Percentiles rank a stretch among this genome's conserved stretches.
phyloP scores from a whole-genome alignment of 371 early-diverging fungal genomes.

The Mortierella sp. region DNA sequence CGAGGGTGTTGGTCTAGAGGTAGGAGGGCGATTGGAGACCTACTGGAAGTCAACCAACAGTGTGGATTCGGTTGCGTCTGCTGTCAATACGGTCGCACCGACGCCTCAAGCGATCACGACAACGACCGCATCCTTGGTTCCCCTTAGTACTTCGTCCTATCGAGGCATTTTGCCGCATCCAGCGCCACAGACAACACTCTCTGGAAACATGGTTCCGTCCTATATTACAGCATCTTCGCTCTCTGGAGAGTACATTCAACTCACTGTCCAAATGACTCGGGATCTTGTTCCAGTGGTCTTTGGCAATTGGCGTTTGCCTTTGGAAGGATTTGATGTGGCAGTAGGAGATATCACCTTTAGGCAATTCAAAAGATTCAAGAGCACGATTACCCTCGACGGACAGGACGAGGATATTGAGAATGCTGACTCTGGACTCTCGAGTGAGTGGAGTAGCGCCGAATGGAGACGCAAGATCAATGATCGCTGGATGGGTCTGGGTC shows the following conservation, averaged over 20 bases:
- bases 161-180: constrained; percentile 36
- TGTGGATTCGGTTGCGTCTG: constrained; percentile 44
- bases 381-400: constrained; percentile 8
- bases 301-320: constrained; percentile 73
- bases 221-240: constrained; percentile 85
- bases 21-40: constrained; percentile 94
- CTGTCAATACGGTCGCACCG: constrained; percentile 24
- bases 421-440: constrained; percentile 21
- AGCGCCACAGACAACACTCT: constrained; percentile 40
- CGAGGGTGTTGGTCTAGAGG: constrained; percentile 83
- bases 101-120: constrained; percentile 7
- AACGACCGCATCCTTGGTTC: constrained; percentile 22
- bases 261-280: constrained; percentile 90
- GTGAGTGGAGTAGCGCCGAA: constrained; percentile 28
- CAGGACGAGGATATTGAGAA: constrained; percentile 23
- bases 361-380: constrained; percentile 65
- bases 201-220: constrained; percentile 66
- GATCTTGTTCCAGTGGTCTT: constrained; percentile 92
- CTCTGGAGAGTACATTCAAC: constrained; percentile 82
- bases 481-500: constrained; percentile 77
- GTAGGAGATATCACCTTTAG: constrained; percentile 68
- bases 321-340: constrained; percentile 66
- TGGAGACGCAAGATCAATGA: constrained; percentile 55
- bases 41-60: constrained; percentile 95
- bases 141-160: constrained; percentile 30